Conservation (phyloP, 1,139 yeast genomes). For the Diutina sp. region DNA sequence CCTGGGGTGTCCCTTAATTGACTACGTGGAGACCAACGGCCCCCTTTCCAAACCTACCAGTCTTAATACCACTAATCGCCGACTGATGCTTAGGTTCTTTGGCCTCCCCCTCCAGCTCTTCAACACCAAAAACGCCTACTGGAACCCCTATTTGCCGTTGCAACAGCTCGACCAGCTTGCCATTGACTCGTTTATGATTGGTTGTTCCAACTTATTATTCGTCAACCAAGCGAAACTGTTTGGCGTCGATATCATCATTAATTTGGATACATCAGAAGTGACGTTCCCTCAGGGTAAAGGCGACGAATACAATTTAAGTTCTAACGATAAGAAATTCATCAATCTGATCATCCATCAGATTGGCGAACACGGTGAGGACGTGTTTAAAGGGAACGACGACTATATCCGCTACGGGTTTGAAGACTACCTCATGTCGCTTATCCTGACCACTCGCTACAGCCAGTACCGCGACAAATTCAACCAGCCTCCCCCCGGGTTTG, state of each 20-base stretch:
- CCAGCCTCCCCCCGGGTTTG: slow-evolving; percentile 33
- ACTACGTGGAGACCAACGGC: slow-evolving; percentile 35
- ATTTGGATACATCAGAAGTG: slow-evolving; percentile 23
- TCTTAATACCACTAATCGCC: slow-evolving; percentile 65
- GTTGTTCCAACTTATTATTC: slow-evolving; percentile 77
- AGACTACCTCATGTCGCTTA: slow-evolving; percentile 68
- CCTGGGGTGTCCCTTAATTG: slow-evolving; percentile 68
- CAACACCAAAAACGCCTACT: slow-evolving; percentile 70
- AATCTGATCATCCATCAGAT: slow-evolving; percentile 20
- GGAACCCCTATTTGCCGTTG: slow-evolving; percentile 85
- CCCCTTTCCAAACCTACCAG: slow-evolving; percentile 50
- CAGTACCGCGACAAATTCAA: slow-evolving; percentile 37
- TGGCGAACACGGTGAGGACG: slow-evolving; percentile 12
- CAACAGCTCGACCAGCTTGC: slow-evolving; percentile 76
- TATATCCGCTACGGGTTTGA: slow-evolving; percentile 81
- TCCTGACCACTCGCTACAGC: slow-evolving; percentile 61
- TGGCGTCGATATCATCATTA: slow-evolving; percentile 32
- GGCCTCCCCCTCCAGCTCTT: slow-evolving; percentile 85
- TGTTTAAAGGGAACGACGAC: slow-evolving; percentile 69
- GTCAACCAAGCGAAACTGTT: slow-evolving; percentile 51
- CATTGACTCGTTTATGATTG: slow-evolving; percentile 57
- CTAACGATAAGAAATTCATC: slow-evolving; percentile 67
- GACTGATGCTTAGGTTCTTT: slow-evolving; percentile 63
- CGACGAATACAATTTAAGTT: slow-evolving; percentile 38
- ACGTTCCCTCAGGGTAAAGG: slow-evolving; percentile 28